These are phyloP conservation scores for Ustanciosporium gigantosporum DNA, from an alignment of 1,284 basidiomycete genomes.

Conservation along the genomic window DNA sequence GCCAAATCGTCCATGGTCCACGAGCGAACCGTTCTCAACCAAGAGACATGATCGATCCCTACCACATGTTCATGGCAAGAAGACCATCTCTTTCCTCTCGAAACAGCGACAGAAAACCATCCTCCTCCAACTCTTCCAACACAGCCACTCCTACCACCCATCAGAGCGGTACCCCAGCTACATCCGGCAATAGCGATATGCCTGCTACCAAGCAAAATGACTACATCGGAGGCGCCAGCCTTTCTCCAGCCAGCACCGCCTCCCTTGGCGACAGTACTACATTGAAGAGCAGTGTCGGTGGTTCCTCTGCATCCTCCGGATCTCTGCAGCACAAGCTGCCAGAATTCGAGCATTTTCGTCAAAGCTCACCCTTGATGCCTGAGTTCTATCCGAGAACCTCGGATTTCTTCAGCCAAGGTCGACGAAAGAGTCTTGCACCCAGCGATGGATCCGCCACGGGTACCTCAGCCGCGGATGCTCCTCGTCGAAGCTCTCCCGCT, in stretches of 20 bases:
- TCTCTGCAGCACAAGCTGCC: slow-evolving; percentile 24
- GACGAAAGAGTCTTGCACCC: slow-evolving; percentile 8
- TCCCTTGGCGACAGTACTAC: slow-evolving; percentile 10
- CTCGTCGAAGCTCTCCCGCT: not conserved
- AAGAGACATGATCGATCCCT: slow-evolving; percentile 31
- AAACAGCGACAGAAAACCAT: too few relatives aligned
- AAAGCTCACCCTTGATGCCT: slow-evolving; percentile 22
- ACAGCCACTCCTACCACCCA: slow-evolving; percentile 4
- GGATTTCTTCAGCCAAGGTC: slow-evolving; percentile 34
- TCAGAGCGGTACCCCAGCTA: too few relatives aligned
- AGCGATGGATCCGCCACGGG: not conserved
- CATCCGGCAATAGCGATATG: too few relatives aligned
- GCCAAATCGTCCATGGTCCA: too few relatives aligned
- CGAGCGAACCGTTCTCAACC: too few relatives aligned
- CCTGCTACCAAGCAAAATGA: slow-evolving; percentile 10
- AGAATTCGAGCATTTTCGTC: slow-evolving; percentile 39
- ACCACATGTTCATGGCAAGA: slow-evolving; percentile 19
- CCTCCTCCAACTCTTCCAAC: too few relatives aligned
- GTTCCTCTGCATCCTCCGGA: slow-evolving; percentile 17
- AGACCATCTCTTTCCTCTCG: too few relatives aligned
- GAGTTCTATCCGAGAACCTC: slow-evolving; percentile 37
- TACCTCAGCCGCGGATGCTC: not conserved
- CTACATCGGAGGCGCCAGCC: slow-evolving; percentile 15
- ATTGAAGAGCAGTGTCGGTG: slow-evolving; percentile 11
- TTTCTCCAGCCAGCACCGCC: slow-evolving; percentile 19